Evolutionary conservation across 768 basidiomycete genomes (phyloP), one percentile per base, ranked within the genome.

Genomic region (Collybia nuda): DNA sequence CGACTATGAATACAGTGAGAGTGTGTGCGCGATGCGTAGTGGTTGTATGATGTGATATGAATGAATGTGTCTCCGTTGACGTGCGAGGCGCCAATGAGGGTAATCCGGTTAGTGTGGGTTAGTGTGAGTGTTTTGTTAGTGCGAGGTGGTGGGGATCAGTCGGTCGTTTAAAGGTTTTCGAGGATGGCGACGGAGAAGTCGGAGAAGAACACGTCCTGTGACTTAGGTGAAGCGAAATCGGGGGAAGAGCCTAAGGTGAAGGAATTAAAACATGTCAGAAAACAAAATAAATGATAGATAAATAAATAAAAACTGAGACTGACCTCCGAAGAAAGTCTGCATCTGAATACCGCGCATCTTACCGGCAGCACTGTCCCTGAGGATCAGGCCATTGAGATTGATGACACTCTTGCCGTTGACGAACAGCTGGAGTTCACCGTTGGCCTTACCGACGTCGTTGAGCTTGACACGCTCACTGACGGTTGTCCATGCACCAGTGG

Each of bases 301-400:
- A n/a, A n/a, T n/a, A n/a, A n/a, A n/a, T 11, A 1, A 37, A 4
- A 6, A 29, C 14, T 4, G 29, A 19, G 17, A 67, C 71, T 53
- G 60, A 78, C 82, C 85, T 42, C 86, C 86, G 56, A 90, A 89
- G 78, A 89, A 89, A n/a, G 86, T 85, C 69, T 89, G 84, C 75
- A 84, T 79, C 64, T 82, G 81, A 50, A 87, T 79, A 18, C 88
- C 88, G 28, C 80, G 75, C 59, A 90, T 77, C 54, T 72, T 74
- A 36, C 81, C 80, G 0, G 67, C 65, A 22, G 61, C 64, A 50
- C 69, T 70, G 52, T 79, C 72, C 43, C 81, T 70, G 26, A 89
- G 68, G 50, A 80, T 73, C 19, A 90, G 69, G 15, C 81, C 82
- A 15, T 55, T 58, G 35, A 83, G 76, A 48, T 72, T 78, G 62